A percentile compares a stretch with the other conserved stretches of the same genome.
Evolutionary conservation across 148 eudicot species (phyloP).

Genomic region (Beta vulgaris): DNA sequence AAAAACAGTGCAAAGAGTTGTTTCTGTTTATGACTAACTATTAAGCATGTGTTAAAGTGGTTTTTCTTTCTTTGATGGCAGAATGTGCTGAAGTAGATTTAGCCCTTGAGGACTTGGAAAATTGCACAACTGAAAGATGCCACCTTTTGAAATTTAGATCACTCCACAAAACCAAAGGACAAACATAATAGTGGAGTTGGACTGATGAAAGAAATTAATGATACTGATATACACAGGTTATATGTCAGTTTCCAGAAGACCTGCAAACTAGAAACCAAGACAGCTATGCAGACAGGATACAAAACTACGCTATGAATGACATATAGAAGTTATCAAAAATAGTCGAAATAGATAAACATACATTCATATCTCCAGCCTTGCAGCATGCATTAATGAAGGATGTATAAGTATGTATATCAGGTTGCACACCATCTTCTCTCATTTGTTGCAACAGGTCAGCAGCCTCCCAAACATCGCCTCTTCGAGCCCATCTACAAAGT

Average conservation of each 20-base stretch:
- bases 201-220: neutral
- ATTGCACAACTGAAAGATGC: constrained; percentile 4
- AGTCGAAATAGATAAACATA: constrained; percentile 32
- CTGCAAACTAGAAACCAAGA: neutral
- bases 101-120: neutral
- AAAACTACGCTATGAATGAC: neutral
- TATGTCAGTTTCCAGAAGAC: neutral
- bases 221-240: neutral
- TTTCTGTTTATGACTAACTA: too few species aligned
- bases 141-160: neutral
- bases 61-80: too few species aligned
- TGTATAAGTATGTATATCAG: constrained; percentile 94
- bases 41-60: too few species aligned
- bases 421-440: constrained; percentile 84
- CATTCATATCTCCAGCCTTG: constrained; percentile 98
- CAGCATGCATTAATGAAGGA: constrained; percentile 94
- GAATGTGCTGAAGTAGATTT: neutral
- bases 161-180: neutral
- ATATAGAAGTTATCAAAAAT: constrained; percentile 2
- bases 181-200: neutral
- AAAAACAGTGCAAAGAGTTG: too few species aligned
- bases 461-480: constrained; percentile 99
- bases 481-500: constrained; percentile 85
- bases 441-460: constrained; percentile 94
- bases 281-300: neutral